Percentiles rank a stretch among this genome's conserved stretches.
Conservation (phyloP, 176 grass and related monocot genomes). For the Oryza nivara region DNA sequence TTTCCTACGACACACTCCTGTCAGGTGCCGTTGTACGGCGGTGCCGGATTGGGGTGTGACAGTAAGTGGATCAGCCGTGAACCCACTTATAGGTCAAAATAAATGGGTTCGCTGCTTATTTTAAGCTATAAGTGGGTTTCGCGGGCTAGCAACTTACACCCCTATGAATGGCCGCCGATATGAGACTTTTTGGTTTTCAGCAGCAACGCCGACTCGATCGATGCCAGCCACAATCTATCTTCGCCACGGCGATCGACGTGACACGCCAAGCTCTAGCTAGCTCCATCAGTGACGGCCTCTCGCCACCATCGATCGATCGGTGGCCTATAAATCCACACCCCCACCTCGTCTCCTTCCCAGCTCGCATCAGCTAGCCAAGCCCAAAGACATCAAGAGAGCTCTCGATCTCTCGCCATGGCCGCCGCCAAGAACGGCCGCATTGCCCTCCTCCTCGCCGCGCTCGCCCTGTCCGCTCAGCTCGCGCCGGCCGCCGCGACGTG, state of each 20-base stretch:
- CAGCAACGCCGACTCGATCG: not conserved
- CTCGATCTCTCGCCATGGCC: slow-evolving; percentile 20
- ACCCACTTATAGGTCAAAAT: too few species aligned
- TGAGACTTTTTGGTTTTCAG: not conserved
- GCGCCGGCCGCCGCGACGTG: slow-evolving; percentile 47
- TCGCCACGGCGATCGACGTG: not conserved
- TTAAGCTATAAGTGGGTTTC: too few species aligned
- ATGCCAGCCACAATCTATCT: slow-evolving; percentile 37
- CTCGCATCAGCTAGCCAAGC: not conserved
- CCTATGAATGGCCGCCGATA: not conserved
- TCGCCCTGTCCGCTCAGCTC: slow-evolving; percentile 33
- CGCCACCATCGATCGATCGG: not conserved
- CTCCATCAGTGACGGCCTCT: too few species aligned
- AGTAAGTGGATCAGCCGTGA: too few species aligned
- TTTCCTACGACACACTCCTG: too few species aligned
- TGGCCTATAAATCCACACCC: slow-evolving; percentile 37
- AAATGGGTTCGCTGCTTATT: too few species aligned
- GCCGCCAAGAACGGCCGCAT: slow-evolving; percentile 32
- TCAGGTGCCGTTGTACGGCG: too few species aligned
- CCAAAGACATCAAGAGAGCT: not conserved
- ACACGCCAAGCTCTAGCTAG: not conserved
- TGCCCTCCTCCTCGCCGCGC: slow-evolving; percentile 24
- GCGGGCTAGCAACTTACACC: not conserved
- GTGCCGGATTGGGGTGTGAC: too few species aligned
- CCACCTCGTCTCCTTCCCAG: not conserved